Evolutionary conservation across 2,329 filamentous ascomycete genomes (phyloP).

Genomic region (Calonectria pauciramosa): DNA sequence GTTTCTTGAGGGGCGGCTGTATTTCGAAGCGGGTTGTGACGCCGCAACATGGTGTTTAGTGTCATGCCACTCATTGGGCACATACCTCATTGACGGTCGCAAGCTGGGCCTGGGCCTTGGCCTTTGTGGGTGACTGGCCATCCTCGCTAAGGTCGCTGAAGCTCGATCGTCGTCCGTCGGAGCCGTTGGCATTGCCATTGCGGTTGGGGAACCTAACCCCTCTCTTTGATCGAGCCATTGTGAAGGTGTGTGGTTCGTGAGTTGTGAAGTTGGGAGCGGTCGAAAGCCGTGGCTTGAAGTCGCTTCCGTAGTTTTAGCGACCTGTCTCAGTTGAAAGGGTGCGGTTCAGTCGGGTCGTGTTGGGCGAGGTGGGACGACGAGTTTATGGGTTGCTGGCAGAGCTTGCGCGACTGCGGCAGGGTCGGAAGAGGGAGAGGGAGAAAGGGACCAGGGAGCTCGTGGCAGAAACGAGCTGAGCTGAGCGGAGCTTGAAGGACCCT

Average conservation of each 20-base stretch:
- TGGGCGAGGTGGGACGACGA: background rate
- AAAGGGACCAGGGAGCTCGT: slow-evolving; percentile 9
- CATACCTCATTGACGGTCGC: slow-evolving; percentile 54
- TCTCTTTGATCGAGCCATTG: slow-evolving; percentile 58
- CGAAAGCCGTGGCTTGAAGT: background rate
- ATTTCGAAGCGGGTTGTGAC: background rate
- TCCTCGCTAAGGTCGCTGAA: slow-evolving; percentile 79
- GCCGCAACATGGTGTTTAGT: background rate
- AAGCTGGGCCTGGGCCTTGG: slow-evolving; percentile 47
- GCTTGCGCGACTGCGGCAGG: slow-evolving; percentile 27
- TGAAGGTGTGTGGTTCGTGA: slow-evolving; percentile 21
- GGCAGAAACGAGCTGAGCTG: background rate
- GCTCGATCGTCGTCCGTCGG: slow-evolving; percentile 74
- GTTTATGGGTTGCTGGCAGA: background rate
- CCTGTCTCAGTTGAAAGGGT: background rate
- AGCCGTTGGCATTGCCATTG: slow-evolving; percentile 48
- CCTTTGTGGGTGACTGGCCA: slow-evolving; percentile 50
- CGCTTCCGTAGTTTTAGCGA: background rate
- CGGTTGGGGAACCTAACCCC: slow-evolving; percentile 70
- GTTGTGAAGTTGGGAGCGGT: slow-evolving; percentile 14
- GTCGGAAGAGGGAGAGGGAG: slow-evolving; percentile 22
- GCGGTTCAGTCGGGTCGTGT: background rate
- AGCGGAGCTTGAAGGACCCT: background rate
- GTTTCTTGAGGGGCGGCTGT: background rate
- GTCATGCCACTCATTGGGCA: background rate